phyloP scores from a whole-genome alignment of 192 early-diverging fungal species.

The Coemansia sp. region DNA sequence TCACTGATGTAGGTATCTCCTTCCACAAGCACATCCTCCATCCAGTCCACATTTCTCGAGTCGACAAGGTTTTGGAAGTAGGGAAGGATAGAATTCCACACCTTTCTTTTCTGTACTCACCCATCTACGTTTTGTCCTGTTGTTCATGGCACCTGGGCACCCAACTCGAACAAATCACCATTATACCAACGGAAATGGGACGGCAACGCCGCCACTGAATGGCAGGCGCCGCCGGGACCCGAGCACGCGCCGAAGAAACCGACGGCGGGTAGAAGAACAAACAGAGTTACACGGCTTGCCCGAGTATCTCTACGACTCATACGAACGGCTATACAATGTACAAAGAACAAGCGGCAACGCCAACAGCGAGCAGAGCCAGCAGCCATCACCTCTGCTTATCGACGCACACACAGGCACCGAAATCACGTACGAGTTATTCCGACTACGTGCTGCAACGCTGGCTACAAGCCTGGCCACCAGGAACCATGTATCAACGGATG shows the following conservation, averaged over 20 bases:
- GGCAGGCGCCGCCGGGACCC: conserved; percentile 7
- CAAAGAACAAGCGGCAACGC: background rate
- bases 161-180: conserved; percentile 8
- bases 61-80: background rate
- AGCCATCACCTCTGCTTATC: conserved; percentile 30
- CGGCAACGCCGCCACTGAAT: conserved; percentile 7
- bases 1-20: background rate
- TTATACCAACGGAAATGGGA: conserved; percentile 9
- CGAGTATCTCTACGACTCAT: conserved; percentile 28
- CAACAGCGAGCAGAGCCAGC: background rate
- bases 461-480: conserved; percentile 18
- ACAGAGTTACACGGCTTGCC: conserved; percentile 21
- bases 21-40: conserved; percentile 1
- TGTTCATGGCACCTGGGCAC: conserved; percentile 28
- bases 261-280: background rate
- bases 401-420: conserved; percentile 17
- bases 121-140: background rate
- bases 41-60: background rate
- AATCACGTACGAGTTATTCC: conserved; percentile 19
- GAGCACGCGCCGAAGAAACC: conserved; percentile 2
- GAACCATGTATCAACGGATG: conserved; percentile 1
- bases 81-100: background rate
- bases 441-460: conserved; percentile 5
- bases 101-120: background rate
- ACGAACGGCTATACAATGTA: conserved; percentile 17